Conservation (phyloP, 257 asterid species). For the Lavandula angustifolia region DNA sequence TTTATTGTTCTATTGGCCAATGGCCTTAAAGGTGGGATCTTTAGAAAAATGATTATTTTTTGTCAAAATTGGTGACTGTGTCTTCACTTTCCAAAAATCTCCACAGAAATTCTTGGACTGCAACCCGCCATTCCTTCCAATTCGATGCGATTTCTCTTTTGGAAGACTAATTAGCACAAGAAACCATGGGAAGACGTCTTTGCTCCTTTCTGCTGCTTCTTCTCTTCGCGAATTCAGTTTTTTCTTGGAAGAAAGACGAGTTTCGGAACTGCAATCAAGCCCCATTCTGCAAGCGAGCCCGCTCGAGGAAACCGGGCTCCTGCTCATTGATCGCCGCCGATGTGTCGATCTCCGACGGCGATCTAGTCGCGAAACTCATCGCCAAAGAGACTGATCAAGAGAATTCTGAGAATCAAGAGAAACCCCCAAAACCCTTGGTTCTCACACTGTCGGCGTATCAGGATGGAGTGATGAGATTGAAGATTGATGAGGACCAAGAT, state of each 20-base stretch:
- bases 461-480: conserved; percentile 84
- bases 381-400: conserved; percentile 41
- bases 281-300: conserved; percentile 95
- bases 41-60: no score
- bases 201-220: conserved; percentile 35
- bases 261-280: conserved; percentile 89
- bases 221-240: conserved; percentile 42
- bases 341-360: conserved; percentile 75
- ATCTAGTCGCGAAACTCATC: conserved; percentile 72
- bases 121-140: conserved; percentile 1
- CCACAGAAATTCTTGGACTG: conserved; percentile 13
- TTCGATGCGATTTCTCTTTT: conserved; percentile 31
- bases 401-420: conserved; percentile 34
- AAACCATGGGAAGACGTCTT: conserved; percentile 38
- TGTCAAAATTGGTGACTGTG: no score
- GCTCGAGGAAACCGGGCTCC: conserved; percentile 67
- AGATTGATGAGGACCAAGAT: conserved; percentile 81
- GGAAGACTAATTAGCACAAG: neutral
- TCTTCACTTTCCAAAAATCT: conserved; percentile 9
- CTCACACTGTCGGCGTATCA: conserved; percentile 76
- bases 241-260: conserved; percentile 90
- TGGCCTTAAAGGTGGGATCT: no score
- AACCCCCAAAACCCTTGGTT: conserved; percentile 52
- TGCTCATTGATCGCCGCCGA: conserved; percentile 61
- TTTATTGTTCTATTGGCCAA: no score